These are phyloP conservation scores for Zanthoxylum bungeanum DNA, from an alignment of 345 rosid genomes.

Conservation along the genomic window DNA sequence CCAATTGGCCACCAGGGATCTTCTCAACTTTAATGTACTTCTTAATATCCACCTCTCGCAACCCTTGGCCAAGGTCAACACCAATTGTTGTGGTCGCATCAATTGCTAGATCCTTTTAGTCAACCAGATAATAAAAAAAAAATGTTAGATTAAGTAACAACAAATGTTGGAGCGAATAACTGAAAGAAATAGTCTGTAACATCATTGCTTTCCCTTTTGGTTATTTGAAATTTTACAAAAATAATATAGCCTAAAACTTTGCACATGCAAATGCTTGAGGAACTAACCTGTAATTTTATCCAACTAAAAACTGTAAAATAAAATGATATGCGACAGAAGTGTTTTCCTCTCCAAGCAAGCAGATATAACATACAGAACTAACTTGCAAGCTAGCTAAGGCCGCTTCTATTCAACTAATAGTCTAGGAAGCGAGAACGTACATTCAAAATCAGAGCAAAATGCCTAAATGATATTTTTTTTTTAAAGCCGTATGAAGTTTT, in stretches of 20 bases:
- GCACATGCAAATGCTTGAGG: neutral
- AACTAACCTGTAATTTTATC: neutral
- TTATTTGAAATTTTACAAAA: neutral
- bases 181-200: neutral
- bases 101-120: slow-evolving; percentile 82
- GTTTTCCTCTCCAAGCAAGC: neutral
- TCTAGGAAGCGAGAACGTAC: neutral
- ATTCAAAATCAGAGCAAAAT: neutral
- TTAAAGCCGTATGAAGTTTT: neutral
- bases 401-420: neutral
- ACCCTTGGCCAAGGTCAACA: slow-evolving; percentile 93
- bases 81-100: slow-evolving; percentile 83
- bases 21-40: slow-evolving; percentile 93
- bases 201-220: neutral
- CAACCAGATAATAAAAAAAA: slow-evolving; percentile 1
- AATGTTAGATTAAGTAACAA: neutral
- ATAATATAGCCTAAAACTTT: neutral
- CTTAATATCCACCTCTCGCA: slow-evolving; percentile 94
- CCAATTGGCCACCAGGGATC: slow-evolving; percentile 95
- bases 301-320: neutral
- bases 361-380: neutral
- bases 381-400: neutral
- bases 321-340: neutral
- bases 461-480: neutral
- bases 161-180: neutral